Percentiles rank a stretch among this genome's conserved stretches.
Conservation (phyloP, 192 early-diverging fungal genomes). For the Chytriomyces sp. region DNA sequence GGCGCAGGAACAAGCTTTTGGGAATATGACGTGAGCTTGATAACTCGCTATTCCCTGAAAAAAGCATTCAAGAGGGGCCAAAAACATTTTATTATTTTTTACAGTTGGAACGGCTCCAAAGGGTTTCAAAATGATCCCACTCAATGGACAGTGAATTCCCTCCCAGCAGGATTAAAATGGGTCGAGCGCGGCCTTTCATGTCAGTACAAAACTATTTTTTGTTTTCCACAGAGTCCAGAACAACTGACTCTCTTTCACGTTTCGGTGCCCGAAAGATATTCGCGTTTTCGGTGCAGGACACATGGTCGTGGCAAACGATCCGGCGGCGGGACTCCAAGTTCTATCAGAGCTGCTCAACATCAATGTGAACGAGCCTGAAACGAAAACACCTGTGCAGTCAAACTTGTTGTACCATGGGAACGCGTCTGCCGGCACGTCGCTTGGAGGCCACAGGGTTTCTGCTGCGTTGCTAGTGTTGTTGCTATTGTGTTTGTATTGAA, state of each 20-base stretch:
- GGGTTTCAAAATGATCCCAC: constrained; percentile 38
- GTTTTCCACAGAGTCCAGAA: too few relatives aligned
- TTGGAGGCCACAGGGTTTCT: too few relatives aligned
- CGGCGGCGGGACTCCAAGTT: neutral
- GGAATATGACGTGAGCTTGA: constrained; percentile 44
- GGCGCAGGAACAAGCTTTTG: constrained; percentile 55
- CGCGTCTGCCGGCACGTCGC: too few relatives aligned
- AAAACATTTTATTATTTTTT: too few relatives aligned
- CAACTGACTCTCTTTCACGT: too few relatives aligned
- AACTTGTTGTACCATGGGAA: too few relatives aligned
- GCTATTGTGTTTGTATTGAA: too few relatives aligned
- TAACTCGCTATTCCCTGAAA: too few relatives aligned
- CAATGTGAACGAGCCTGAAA: too few relatives aligned
- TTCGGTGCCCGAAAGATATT: constrained; percentile 24
- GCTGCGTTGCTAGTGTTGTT: too few relatives aligned
- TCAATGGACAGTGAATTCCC: constrained; percentile 22
- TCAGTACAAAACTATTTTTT: neutral
- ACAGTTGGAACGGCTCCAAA: constrained; percentile 47
- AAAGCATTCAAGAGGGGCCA: too few relatives aligned
- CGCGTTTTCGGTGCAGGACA: constrained; percentile 67
- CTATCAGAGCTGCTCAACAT: neutral
- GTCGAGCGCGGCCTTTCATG: constrained; percentile 55
- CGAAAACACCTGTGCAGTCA: too few relatives aligned
- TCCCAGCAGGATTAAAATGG: constrained; percentile 51
- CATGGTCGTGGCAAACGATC: constrained; percentile 45